Evolutionary conservation across 495 filamentous ascomycete genomes (phyloP), one percentile per base, ranked within the genome.

Genomic region (Thozetella sp.): DNA sequence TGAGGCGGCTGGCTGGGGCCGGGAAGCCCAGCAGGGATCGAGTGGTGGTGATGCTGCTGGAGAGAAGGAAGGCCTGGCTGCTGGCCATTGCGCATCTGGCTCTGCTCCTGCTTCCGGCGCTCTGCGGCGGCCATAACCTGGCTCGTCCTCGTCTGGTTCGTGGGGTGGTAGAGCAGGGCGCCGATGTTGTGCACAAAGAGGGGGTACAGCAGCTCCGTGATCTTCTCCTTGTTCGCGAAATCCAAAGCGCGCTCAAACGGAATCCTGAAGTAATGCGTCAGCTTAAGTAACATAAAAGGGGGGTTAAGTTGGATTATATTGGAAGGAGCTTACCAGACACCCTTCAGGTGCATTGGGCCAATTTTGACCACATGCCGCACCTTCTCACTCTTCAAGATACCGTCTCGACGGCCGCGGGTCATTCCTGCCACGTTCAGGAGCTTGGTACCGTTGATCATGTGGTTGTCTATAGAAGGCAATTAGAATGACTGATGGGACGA

Each of bases 391-490:
- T 99, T 99, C 50, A 99, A 76, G 60, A 99, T 99, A 48, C 95
- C 95, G 71, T 99, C 95, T 67, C 95, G 87, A 54, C 95, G 90
- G 43, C 95, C 95, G 64, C 95, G 85, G 25, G 95, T 99, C 95
- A 99, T 99, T 1, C 95, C 94, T 20, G 95, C 95, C 20, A 99
- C 95, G 62, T 99, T 99, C 51, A 99, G 79, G 54, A 99, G 77
- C 72, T 99, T 99, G 2, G 95, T 99, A 10, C 95, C 95, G 66
- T 99, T 99, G 74, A 99, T 97, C 93, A 99, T 97, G 67, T 96
- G 91, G 71, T 99, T 99, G 66, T 99, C 95, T 97, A 67, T 12
- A 23, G 19, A 25, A 25, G 22, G 4, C 23, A 6, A 54, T 61
- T 22, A 66, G 54, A 23, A 3, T 37, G 3, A 24, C 25, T 2